Conservation (phyloP, 257 asterid genomes). For the Knoxia roxburghii region DNA sequence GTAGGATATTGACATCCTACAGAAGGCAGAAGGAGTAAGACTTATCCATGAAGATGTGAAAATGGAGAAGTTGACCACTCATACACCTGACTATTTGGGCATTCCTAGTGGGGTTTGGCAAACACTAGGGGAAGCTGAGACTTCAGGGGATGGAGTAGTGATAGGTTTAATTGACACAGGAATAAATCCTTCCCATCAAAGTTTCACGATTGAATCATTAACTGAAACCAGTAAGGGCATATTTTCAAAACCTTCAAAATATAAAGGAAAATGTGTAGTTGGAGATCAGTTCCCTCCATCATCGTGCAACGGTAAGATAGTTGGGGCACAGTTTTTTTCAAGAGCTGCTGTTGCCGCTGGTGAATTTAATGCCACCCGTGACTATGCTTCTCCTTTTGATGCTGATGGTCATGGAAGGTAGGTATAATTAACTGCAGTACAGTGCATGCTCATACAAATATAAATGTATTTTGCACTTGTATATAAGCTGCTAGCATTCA, state of each 20-base stretch:
- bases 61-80: constrained; percentile 56
- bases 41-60: constrained; percentile 45
- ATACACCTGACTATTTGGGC: constrained; percentile 61
- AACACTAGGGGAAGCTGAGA: constrained; percentile 39
- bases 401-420: constrained; percentile 84
- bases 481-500: not conserved
- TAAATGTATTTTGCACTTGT: not conserved
- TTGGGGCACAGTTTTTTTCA: constrained; percentile 64
- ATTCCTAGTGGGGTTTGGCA: constrained; percentile 49
- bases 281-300: constrained; percentile 45
- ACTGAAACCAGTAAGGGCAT: not conserved
- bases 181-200: constrained; percentile 57
- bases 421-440: constrained; percentile 6
- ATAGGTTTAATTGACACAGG: constrained; percentile 73
- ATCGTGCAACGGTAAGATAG: constrained; percentile 58
- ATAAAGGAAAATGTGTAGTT: constrained; percentile 48
- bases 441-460: not conserved
- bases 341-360: constrained; percentile 61
- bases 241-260: constrained; percentile 25
- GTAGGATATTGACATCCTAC: constrained; percentile 39
- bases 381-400: constrained; percentile 59
- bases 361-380: constrained; percentile 45
- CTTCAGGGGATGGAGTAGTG: constrained; percentile 55
- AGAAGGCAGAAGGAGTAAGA: constrained; percentile 34
- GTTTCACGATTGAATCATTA: constrained; percentile 33